Evolutionary conservation across 805 yeast species (phyloP).

Genomic region (Candida easanensis): DNA sequence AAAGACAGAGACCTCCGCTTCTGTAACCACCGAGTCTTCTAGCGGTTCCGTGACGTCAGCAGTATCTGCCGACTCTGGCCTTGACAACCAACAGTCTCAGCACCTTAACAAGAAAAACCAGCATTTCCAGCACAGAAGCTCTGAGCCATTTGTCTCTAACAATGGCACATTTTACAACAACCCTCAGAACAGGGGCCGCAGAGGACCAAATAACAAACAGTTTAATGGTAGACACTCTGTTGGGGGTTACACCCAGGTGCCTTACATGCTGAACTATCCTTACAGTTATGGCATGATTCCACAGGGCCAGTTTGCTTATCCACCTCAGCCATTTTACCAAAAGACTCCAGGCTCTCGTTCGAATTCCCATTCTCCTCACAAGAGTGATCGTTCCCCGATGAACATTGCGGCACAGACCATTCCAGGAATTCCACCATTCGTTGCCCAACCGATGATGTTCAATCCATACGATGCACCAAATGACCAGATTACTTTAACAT

Average conservation of each 20-base stretch:
- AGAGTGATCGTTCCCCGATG: conserved; percentile 8
- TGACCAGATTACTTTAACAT: conserved; percentile 26
- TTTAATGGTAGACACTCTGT: conserved; percentile 22
- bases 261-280: conserved; percentile 14
- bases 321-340: conserved; percentile 5
- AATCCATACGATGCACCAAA: conserved; percentile 9
- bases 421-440: conserved; percentile 11
- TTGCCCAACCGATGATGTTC: conserved; percentile 11
- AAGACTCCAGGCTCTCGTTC: conserved; percentile 15
- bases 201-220: conserved; percentile 5
- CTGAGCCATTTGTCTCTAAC: conserved; percentile 17
- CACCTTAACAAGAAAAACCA: neutral
- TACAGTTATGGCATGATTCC: conserved; percentile 8
- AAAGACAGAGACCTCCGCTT: neutral
- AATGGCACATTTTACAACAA: conserved; percentile 5
- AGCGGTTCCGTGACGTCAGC: conserved; percentile 1
- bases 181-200: conserved; percentile 11
- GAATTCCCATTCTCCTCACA: conserved; percentile 21
- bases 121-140: conserved; percentile 18
- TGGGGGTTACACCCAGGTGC: conserved; percentile 11
- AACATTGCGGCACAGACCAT: conserved; percentile 3
- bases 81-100: neutral
- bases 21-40: too few relatives aligned
- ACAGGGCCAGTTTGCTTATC: conserved; percentile 16
- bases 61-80: neutral